phyloP scores from a whole-genome alignment of 2,329 filamentous ascomycete genomes.

The Juglanconis oblonga region DNA sequence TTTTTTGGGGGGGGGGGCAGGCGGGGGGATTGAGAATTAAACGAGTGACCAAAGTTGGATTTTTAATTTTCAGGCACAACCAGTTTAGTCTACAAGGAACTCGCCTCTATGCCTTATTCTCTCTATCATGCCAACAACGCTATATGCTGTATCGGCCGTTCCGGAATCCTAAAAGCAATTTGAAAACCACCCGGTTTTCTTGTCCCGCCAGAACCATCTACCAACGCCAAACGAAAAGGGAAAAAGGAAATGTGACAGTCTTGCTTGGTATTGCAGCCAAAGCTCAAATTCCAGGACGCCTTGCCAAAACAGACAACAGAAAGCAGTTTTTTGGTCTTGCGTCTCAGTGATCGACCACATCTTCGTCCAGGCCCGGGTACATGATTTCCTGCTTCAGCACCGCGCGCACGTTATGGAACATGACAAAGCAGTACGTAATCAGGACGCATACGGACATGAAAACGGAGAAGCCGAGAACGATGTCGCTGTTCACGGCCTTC shows the following conservation, averaged over 20 bases:
- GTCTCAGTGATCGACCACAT: slow-evolving; percentile 44
- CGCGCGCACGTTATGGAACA: slow-evolving; percentile 43
- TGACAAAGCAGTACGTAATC: slow-evolving; percentile 39
- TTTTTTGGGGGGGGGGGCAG: too few species aligned
- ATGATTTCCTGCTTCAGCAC: slow-evolving; percentile 52
- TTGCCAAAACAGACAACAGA: neutral
- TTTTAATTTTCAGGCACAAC: slow-evolving; percentile 1
- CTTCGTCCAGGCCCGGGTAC: slow-evolving; percentile 54
- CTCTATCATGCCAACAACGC: neutral
- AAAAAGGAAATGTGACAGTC: neutral
- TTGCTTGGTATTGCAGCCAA: neutral
- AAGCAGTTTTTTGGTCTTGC: neutral
- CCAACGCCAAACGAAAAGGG: neutral
- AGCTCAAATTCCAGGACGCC: neutral
- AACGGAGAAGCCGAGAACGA: slow-evolving; percentile 45
- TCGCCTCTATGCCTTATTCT: neutral
- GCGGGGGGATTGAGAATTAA: neutral
- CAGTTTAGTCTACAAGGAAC: slow-evolving; percentile 6
- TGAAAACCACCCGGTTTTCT: neutral
- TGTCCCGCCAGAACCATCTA: neutral
- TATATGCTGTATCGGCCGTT: neutral
- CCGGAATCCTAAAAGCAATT: neutral
- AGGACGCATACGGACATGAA: slow-evolving; percentile 48
- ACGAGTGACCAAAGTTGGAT: slow-evolving; percentile 11
- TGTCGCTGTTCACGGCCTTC: slow-evolving; percentile 42